Percentiles rank a stretch among this genome's conserved stretches.
phyloP scores from a whole-genome alignment of 495 filamentous ascomycete genomes.

The Tuber magnatum region DNA sequence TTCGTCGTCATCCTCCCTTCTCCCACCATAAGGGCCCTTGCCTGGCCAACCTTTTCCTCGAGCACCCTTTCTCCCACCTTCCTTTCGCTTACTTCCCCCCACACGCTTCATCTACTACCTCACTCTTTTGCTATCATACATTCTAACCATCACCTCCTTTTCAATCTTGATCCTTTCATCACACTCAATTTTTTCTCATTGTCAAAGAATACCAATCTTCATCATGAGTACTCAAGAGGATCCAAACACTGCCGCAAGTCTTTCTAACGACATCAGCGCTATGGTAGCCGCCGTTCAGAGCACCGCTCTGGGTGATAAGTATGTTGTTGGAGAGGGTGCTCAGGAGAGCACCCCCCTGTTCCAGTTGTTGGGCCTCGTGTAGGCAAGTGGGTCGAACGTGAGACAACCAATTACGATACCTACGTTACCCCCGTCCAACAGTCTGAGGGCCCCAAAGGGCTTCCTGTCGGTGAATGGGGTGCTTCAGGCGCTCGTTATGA shows the following conservation, averaged over 20 bases:
- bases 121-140: background rate
- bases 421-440: slow-evolving; percentile 44
- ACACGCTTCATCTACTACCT: background rate
- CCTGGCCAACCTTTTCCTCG: background rate
- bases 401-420: slow-evolving; percentile 51
- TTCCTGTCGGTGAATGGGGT: slow-evolving; percentile 47
- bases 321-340: background rate
- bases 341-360: slow-evolving; percentile 9
- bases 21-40: background rate
- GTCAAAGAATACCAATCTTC: background rate
- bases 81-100: background rate
- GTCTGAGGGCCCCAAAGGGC: slow-evolving; percentile 35
- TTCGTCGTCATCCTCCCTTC: background rate
- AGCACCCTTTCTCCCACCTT: background rate
- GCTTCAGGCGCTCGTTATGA: slow-evolving; percentile 63
- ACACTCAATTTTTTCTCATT: background rate
- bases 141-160: background rate
- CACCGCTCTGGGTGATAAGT: background rate
- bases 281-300: background rate
- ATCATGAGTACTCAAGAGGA: background rate
- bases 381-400: slow-evolving; percentile 50
- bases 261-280: background rate
- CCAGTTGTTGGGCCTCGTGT: slow-evolving; percentile 31
- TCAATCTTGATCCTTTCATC: background rate
- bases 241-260: background rate